These are phyloP conservation scores for Barbatosphaeria neglecta DNA, from an alignment of 495 filamentous ascomycete genomes.

Conservation along the genomic window DNA sequence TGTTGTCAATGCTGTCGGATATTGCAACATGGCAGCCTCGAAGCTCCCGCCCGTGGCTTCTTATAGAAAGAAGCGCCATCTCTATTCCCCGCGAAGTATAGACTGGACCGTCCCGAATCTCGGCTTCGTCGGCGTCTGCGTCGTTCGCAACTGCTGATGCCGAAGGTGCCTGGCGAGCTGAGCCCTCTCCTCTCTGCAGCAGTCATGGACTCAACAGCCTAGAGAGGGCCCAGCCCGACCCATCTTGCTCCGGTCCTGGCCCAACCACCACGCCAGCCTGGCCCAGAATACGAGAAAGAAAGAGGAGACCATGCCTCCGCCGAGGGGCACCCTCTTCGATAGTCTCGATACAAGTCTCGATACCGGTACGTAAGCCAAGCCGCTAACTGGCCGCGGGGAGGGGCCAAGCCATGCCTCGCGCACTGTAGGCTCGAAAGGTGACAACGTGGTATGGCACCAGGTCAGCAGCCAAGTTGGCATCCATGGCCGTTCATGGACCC, in stretches of 20 bases:
- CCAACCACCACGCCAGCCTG: neutral
- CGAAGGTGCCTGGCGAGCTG: too few relatives aligned
- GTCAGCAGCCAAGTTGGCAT: too few relatives aligned
- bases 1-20: neutral
- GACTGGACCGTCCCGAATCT: too few relatives aligned
- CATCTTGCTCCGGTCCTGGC: neutral
- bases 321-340: too few relatives aligned
- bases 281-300: neutral
- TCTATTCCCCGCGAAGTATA: neutral
- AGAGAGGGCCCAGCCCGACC: too few relatives aligned
- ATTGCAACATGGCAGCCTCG: neutral
- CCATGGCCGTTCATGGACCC: too few relatives aligned
- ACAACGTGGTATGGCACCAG: neutral
- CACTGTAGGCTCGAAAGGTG: neutral
- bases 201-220: too few relatives aligned
- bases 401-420: neutral
- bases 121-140: too few relatives aligned
- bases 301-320: too few relatives aligned
- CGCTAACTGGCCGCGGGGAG: neutral
- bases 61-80: neutral
- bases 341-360: neutral
- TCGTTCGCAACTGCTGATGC: too few relatives aligned
- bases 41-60: neutral
- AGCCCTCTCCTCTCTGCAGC: too few relatives aligned
- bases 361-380: neutral